Evolutionary conservation across 164 flowering plant genomes (phyloP), one percentile per base, ranked within the genome.

Genomic region (Malania oleifera): DNA sequence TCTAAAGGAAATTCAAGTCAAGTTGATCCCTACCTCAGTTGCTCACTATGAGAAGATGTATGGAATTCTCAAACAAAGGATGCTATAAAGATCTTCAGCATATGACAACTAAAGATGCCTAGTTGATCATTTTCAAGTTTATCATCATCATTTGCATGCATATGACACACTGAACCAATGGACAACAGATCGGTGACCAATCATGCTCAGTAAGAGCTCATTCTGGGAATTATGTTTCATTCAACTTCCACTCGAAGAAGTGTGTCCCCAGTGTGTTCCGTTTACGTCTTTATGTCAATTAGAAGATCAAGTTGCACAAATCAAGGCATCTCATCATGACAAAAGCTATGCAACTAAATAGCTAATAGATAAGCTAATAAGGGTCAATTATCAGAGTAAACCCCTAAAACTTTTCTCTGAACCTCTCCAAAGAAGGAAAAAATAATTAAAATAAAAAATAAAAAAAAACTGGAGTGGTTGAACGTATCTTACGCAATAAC

Each of bases 51-150:
- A 63, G 64, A 64, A 67, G 75, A 59, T 63, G 65, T 37, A 67
- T 67, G 66, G 74, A 66, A 73, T 75, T 76, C 67, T 52, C 24
- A 7, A 25, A 22, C 47, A 39, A 47, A 65, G 59, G 62, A 54
- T 54, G 61, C 54, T 37, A 10, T 7, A 10, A 61, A 54, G 54
- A 67, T 50, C 52, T 57, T 60, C 40, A 63, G 47, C 43, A 49
- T 53, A 23, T 35, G 54, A 48, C 64, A 69, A 55, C 64, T n/a
- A 60, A 55, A 67, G 78, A 69, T 73, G 72, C 80, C 71, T 72
- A 63, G 73, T 54, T 48, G 59, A 69, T 74, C 76, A 46, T 60
- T 67, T 64, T 74, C 76, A 69, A 40, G 52, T 52, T 69, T 67
- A 49, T 52, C 57, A 43, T 38, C 56, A 38, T 19, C 23, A 19